Evolutionary conservation across 164 flowering plant species (phyloP).

Genomic region (Umbellularia californica): DNA sequence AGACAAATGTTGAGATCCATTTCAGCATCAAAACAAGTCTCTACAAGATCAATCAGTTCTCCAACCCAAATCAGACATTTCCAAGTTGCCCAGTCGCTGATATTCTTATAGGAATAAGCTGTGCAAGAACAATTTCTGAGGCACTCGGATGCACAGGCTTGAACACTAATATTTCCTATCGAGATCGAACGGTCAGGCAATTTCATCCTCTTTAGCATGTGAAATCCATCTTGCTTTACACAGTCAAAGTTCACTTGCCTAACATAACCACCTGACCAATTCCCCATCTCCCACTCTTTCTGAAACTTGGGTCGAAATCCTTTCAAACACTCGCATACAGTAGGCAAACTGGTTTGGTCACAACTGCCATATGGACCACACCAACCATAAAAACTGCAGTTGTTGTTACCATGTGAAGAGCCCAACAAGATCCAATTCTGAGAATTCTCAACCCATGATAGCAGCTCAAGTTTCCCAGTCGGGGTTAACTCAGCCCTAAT

Average conservation of each 20-base stretch:
- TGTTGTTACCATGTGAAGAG: neutral
- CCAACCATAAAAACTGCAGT: constrained; percentile 21
- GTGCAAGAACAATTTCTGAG: neutral
- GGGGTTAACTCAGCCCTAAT: constrained; percentile 2
- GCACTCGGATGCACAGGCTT: neutral
- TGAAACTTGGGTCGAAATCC: constrained; percentile 31
- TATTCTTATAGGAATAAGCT: neutral
- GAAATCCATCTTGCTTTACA: constrained; percentile 14
- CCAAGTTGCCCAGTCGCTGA: neutral
- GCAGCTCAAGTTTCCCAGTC: constrained; percentile 1
- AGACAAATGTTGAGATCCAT: neutral
- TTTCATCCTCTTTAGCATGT: constrained; percentile 12
- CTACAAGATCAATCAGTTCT: neutral
- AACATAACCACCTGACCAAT: constrained; percentile 28
- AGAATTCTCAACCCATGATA: constrained; percentile 9
- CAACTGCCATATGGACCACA: constrained; percentile 41
- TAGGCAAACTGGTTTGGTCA: constrained; percentile 6
- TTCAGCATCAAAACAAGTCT: neutral
- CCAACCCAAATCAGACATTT: constrained; percentile 4
- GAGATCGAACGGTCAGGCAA: constrained; percentile 23
- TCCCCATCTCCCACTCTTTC: constrained; percentile 17
- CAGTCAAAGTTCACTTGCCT: constrained; percentile 17
- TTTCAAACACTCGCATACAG: constrained; percentile 31
- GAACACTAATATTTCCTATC: neutral
- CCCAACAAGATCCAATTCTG: constrained; percentile 4